Evolutionary conservation across 1,139 yeast genomes (phyloP), one percentile per base, ranked within the genome.

Genomic region (Yamadazyma siamensis): DNA sequence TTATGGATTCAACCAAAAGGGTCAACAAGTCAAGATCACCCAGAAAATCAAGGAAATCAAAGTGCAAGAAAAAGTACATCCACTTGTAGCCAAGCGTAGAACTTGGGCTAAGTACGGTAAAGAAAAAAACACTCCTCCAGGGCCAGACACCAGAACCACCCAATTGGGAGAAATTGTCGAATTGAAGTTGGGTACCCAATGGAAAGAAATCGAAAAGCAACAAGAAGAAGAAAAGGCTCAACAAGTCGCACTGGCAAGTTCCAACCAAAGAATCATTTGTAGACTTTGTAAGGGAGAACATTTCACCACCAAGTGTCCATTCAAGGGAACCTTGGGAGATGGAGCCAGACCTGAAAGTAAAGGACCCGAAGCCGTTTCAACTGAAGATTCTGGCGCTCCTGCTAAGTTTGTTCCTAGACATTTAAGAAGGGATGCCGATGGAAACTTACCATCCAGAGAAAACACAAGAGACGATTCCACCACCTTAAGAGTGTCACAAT

Each of bases 211-310:
- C 41, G 86, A 65, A 44, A 65, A 64, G 55, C 59, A 63, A 48
- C 70, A 65, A 54, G 81, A 77, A 56, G 77, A 74, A 56, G 71
- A 72, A 51, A 75, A 77, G 59, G 73, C 71, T 38, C 74, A 71
- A 50, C 75, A 65, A 49, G 57, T 54, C 46, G 68, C 75, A 39
- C 70, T 69, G 44, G 62, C 64, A 46, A 69, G 66, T 28, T 60
- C 71, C 30, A 61, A 61, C 35, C 71, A 68, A 44, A 59, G 75
- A 43, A 64, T 82, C 50, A 69, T 65, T 52, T 91, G 98, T 77
- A 85, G 97, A 76, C 69, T 75, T 37, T 91, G 99, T 82, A 82
- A 83, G 43, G 96, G 96, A 53, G 84, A 80, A 46, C 99, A 91
- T 73, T 87, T 81, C 75, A 85, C 97, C 24, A 69, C 89, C 56